Conservation (phyloP, 2,329 filamentous ascomycete species). For the Claviceps arundinis region DNA sequence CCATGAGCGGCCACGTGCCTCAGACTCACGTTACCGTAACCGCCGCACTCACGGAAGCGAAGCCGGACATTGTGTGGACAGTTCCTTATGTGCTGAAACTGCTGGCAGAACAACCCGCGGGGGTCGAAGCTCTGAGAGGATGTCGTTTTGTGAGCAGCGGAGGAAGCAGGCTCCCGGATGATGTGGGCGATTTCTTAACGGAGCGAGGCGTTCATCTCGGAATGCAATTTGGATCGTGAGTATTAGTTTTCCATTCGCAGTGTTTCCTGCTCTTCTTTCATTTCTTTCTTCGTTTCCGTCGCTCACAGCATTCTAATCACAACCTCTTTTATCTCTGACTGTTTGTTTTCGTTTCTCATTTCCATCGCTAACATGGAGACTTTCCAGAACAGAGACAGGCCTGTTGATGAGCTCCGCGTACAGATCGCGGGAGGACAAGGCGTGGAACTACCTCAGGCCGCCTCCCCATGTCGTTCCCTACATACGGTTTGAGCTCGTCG, state of each 20-base stretch:
- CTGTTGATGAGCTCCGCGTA: constrained; percentile 46
- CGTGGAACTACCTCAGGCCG: constrained; percentile 46
- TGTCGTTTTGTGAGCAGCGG: constrained; percentile 41
- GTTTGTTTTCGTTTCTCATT: neutral
- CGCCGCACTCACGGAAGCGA: constrained; percentile 25
- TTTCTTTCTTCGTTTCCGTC: neutral
- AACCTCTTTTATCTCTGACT: too few relatives aligned
- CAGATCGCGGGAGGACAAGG: constrained; percentile 36
- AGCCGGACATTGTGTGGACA: constrained; percentile 40
- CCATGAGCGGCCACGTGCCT: constrained; percentile 42
- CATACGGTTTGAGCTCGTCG: neutral
- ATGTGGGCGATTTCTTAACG: constrained; percentile 38
- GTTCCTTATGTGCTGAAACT: constrained; percentile 53
- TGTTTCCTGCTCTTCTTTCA: neutral
- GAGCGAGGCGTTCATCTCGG: constrained; percentile 38
- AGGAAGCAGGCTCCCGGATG: constrained; percentile 43
- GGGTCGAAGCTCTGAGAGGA: constrained; percentile 29
- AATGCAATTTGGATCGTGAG: constrained; percentile 40
- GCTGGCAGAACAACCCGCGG: constrained; percentile 42
- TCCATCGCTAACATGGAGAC: neutral
- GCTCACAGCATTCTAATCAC: too few relatives aligned
- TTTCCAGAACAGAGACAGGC: constrained; percentile 40
- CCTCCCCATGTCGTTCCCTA: neutral
- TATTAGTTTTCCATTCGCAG: constrained; percentile 4
- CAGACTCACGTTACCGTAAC: constrained; percentile 35